phyloP scores from a whole-genome alignment of 1,284 basidiomycete species.

The Fomitopsis schrenkii region DNA sequence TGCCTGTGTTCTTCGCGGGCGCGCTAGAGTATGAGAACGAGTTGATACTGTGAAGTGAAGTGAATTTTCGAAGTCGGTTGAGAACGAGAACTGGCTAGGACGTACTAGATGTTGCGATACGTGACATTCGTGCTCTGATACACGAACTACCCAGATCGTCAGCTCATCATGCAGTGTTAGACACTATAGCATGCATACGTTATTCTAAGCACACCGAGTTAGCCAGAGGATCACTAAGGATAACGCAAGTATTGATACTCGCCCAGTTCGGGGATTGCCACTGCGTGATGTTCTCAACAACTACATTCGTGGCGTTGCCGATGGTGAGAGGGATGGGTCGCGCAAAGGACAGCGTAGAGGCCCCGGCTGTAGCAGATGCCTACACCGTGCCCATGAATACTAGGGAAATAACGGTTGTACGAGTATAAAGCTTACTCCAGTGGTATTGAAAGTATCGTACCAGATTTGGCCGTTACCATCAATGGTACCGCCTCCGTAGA shows the following conservation, averaged over 20 bases:
- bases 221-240: background rate
- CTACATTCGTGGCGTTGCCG: conserved; percentile 50
- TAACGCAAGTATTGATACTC: background rate
- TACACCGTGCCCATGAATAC: conserved; percentile 5
- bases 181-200: conserved; percentile 15
- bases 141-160: conserved; percentile 21
- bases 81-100: background rate
- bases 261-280: conserved; percentile 49
- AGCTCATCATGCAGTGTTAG: background rate
- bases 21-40: conserved; percentile 23
- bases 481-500: conserved; percentile 39
- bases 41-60: conserved; percentile 19
- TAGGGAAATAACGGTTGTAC: background rate
- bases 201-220: conserved; percentile 26
- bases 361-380: conserved; percentile 36
- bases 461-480: conserved; percentile 39
- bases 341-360: conserved; percentile 43
- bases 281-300: conserved; percentile 48
- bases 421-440: conserved; percentile 14
- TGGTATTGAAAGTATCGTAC: conserved; percentile 31
- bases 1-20: conserved; percentile 5
- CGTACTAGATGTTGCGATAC: conserved; percentile 28
- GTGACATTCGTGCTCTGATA: conserved; percentile 31
- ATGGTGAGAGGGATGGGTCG: conserved; percentile 60
- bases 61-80: background rate